Evolutionary conservation across 116 monocot species (phyloP), one percentile per base, ranked within the genome.

Genomic region (Cymodocea nodosa): DNA sequence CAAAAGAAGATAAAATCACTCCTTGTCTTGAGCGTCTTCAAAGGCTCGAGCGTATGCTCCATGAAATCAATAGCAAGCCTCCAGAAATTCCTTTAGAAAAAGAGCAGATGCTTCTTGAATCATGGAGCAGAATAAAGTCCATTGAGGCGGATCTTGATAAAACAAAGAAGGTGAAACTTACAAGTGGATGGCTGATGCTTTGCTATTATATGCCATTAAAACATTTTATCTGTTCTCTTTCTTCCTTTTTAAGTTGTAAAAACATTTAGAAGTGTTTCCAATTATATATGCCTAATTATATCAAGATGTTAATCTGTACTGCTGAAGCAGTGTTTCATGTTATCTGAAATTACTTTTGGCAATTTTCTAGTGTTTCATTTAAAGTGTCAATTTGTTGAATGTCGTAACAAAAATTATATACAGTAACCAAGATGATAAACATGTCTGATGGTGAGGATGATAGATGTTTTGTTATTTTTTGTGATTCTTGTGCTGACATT

Each of bases 121-220:
- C 82, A 20, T 98, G 87, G 92, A 75, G 86, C 30, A 85, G 89
- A 71, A 91, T 98, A 59, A 98, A 92, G 51, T 71, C 74, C 22
- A 68, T 98, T 12, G 92, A 92, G 68, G 65, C 71, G 75, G 97
- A 98, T 34, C 92, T 98, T 64, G 86, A 87, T 54, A 88, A 77
- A 68, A 98, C 97, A 34, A 98, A 91, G 65, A 92, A 79, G 68
- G 97, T 92, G 81, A 76, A 69, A 1, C 64, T 16, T 35, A 65
- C 39, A 23, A 50, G 20, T 50, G 50, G 20, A 65, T 51, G 19
- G 4, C 23, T 4, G 35, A 37, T 62, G 39, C 39, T 11, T 18
- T 15, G 18, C n/a, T 2, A 11, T 62, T 44, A 15, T 14, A 19
- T 39, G n/a, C 36, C 39, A 19, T 39, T 30, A 30, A 30, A 30